Base-by-base conservation (phyloP, 148 eudicot genomes). In the Polygonum aviculare region DNA sequence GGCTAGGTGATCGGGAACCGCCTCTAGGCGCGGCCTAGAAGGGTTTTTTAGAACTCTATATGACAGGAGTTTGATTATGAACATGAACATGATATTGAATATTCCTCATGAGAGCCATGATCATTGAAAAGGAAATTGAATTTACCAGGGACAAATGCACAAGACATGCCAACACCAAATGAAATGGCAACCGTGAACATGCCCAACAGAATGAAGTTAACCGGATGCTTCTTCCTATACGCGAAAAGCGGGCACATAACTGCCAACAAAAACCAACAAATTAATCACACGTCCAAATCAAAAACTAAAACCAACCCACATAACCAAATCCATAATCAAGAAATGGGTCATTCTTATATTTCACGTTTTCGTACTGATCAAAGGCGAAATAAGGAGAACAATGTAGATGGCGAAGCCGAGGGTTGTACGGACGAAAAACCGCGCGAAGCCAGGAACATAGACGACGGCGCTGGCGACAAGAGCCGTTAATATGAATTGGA, bases 401-500 rank as follows among this genome's bases (percentile, higher is more conserved):
- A 87, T 75, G 75, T 81, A 81, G 33, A 79, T 31, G 31, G 60
- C 78, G 15, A 80, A 41, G 4, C 91, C 89, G 2, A 82, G 31
- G 1, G 54, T 67, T 0, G 78, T 77, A 3, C 78, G 39, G 2
- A 77, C 77, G 75, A 89, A 33, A 63, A 67, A 86, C 19, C 48
- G 62, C 0, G 84, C 48, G 22, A 90, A 67, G 0, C 83, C 77
- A 0, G 67, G 81, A 2, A 77, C 73, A 12, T 84, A 73, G 6
- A 81, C 76, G 22, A 87, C 86, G 49, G 57, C 77, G 57, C 79
- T 22, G 7, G 91, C 85, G 0, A 86, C 80, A 2, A 19, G 74
- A 33, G 81, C 80, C 33, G 91, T 87, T 21, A 90, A 50, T 7
- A 90, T 16, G 77, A 87, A 74, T 75, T 90, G 91, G 5, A 85